phyloP scores from a whole-genome alignment of 2,329 filamentous ascomycete genomes.

The Stagonosporopsis vannaccii region DNA sequence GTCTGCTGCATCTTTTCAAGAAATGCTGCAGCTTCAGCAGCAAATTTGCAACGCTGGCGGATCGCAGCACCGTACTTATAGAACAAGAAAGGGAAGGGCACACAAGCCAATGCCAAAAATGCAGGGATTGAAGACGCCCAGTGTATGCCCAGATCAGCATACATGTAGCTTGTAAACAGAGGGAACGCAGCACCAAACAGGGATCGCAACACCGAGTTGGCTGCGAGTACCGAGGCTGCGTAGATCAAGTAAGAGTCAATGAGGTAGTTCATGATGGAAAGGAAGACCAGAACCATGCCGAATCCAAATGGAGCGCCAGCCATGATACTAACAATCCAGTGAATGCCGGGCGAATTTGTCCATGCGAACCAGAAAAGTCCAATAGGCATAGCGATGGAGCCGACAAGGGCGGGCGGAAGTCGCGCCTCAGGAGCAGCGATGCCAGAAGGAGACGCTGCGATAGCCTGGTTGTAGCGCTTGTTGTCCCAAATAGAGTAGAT shows the following conservation, averaged over 20 bases:
- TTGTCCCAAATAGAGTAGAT: slow-evolving; percentile 43
- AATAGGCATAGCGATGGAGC: slow-evolving; percentile 64
- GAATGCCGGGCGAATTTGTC: slow-evolving; percentile 56
- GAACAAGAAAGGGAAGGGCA: slow-evolving; percentile 70
- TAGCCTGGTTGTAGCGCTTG: slow-evolving; percentile 45
- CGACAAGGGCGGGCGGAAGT: slow-evolving; percentile 67
- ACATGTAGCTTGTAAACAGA: slow-evolving; percentile 57
- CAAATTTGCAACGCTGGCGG: slow-evolving; percentile 70
- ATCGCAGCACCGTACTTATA: slow-evolving; percentile 71
- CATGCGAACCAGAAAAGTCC: slow-evolving; percentile 46
- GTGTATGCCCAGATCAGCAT: slow-evolving; percentile 54
- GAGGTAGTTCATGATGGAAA: slow-evolving; percentile 68
- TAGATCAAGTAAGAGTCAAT: slow-evolving; percentile 64
- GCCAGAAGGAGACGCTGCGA: slow-evolving; percentile 21
- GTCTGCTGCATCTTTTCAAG: slow-evolving; percentile 53
- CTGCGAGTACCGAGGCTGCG: slow-evolving; percentile 38
- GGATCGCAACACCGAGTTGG: slow-evolving; percentile 56
- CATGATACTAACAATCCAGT: slow-evolving; percentile 62
- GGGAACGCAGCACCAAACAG: slow-evolving; percentile 58
- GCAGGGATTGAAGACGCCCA: slow-evolving; percentile 58
- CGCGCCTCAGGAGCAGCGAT: slow-evolving; percentile 64
- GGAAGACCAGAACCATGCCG: slow-evolving; percentile 42
- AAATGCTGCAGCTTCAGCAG: slow-evolving; percentile 68
- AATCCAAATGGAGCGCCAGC: slow-evolving; percentile 58
- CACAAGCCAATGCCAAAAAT: slow-evolving; percentile 55